These are phyloP conservation scores for Collybia nuda DNA, from an alignment of 768 basidiomycete species.

Conservation along the genomic window DNA sequence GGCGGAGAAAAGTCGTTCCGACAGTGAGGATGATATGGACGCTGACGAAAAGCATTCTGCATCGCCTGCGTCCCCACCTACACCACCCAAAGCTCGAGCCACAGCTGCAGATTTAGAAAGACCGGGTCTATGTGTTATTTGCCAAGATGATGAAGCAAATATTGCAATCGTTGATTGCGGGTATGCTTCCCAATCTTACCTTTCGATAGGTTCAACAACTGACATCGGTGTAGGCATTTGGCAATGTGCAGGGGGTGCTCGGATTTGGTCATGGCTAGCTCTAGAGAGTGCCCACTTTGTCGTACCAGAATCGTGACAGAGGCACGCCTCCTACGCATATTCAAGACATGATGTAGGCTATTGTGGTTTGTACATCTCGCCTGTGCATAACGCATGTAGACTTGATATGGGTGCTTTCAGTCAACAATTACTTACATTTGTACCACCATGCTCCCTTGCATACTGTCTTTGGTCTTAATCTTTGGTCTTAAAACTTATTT, in stretches of 20 bases:
- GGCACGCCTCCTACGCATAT: constrained; percentile 77
- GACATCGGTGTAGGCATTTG: constrained; percentile 49
- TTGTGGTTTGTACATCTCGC: too few relatives aligned
- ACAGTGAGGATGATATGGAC: constrained; percentile 10
- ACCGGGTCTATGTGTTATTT: constrained; percentile 84
- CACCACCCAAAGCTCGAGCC: constrained; percentile 37
- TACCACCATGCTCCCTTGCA: too few relatives aligned
- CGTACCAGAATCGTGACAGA: constrained; percentile 87
- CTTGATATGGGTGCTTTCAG: too few relatives aligned
- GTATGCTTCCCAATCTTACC: constrained; percentile 39
- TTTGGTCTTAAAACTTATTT: too few relatives aligned
- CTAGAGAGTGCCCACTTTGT: constrained; percentile 88
- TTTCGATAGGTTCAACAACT: neutral
- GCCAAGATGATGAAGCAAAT: constrained; percentile 93
- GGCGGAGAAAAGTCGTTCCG: constrained; percentile 16
- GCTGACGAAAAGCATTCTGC: constrained; percentile 15
- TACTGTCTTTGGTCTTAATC: too few relatives aligned
- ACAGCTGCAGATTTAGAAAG: constrained; percentile 52
- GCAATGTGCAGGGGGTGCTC: constrained; percentile 79
- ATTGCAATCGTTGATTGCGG: constrained; percentile 96
- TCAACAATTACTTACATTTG: too few relatives aligned
- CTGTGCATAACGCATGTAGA: too few relatives aligned
- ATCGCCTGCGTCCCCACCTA: constrained; percentile 20
- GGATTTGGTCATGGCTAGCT: constrained; percentile 74
- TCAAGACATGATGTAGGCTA: constrained; percentile 34